Percentiles rank a stretch among this genome's conserved stretches.
These are phyloP conservation scores for Panaeolus cyanescens DNA, from an alignment of 768 basidiomycete species.

Conservation along the genomic window DNA sequence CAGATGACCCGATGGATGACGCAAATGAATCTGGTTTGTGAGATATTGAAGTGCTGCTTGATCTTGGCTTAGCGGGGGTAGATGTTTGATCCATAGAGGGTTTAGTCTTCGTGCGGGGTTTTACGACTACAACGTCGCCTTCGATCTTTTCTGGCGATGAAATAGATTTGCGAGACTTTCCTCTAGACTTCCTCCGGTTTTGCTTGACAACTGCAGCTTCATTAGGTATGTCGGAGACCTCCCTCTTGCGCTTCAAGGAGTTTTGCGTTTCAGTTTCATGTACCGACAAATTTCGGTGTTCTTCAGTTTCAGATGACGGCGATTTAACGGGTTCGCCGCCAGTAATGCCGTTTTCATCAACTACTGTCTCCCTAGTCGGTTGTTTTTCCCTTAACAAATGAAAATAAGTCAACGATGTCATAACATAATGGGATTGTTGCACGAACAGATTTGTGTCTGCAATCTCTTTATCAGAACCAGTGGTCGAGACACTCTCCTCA, in stretches of 20 bases:
- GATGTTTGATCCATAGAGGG: conserved; percentile 12
- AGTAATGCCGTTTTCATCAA: too few species aligned
- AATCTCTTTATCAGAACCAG: too few species aligned
- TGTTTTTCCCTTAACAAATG: too few species aligned
- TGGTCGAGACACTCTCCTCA: too few species aligned
- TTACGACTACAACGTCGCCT: conserved; percentile 37
- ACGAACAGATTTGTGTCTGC: too few species aligned
- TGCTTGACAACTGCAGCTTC: conserved; percentile 4
- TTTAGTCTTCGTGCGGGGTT: conserved; percentile 11
- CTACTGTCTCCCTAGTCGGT: too few species aligned
- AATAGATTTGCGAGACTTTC: not conserved
- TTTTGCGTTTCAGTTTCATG: not conserved
- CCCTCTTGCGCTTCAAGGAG: not conserved
- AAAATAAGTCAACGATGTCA: too few species aligned
- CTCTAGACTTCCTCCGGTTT: conserved; percentile 2
- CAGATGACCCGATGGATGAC: conserved; percentile 51
- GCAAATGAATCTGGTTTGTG: conserved; percentile 37
- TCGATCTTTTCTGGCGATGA: conserved; percentile 15
- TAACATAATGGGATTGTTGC: too few species aligned
- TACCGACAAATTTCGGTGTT: not conserved
- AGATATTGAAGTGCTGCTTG: conserved; percentile 22
- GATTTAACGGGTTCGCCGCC: not conserved
- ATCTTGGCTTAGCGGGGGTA: conserved; percentile 24
- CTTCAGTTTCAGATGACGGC: not conserved
- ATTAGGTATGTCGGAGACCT: not conserved